Evolutionary conservation across 495 filamentous ascomycete genomes (phyloP), one percentile per base, ranked within the genome.

Genomic region (Neurospora sp.): DNA sequence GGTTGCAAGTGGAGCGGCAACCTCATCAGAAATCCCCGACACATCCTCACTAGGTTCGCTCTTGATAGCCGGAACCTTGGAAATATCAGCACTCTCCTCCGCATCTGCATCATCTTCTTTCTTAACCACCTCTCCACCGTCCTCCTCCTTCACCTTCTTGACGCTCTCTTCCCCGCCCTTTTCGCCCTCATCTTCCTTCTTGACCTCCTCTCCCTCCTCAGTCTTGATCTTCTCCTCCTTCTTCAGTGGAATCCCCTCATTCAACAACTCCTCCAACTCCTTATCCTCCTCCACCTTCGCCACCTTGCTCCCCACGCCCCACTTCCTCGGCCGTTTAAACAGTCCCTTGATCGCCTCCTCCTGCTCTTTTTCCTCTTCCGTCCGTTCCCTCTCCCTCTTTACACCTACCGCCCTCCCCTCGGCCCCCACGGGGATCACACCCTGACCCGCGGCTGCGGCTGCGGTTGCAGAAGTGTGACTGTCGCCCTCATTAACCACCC

Each of bases 181-280:
- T 31, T 53, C 70, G 1, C 22, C 3, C 70, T 69, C 45, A 20
- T 73, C 76, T 37, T 44, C 72, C 53, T 70, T 53, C 12, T 71
- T 61, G 20, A 71, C 70, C 8, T 72, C 40, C 3, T 81, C 17
- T 81, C 8, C 69, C 65, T 78, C 74, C n/a, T 82, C 78, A 68
- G 78, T 73, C 65, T 73, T 45, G 53, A 77, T 76, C 35, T 79
- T 82, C 73, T 80, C 74, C 68, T 82, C 81, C 42, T 73, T 80
- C 44, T 74, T 78, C 3, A 73, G 74, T 22, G 79, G 78, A 68
- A 70, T 76, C 42, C 78, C 79, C n/a, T 82, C 86, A 68, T 84
- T 89, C 70, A 97, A 80, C 61, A 96, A 82, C 17, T 87, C 88
- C 78, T 96, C 91, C 69, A 97, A 76, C 81, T 94, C 92, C 9